These are phyloP conservation scores for Achaetomium macrosporum DNA, from an alignment of 2,329 filamentous ascomycete species.

Conservation along the genomic window DNA sequence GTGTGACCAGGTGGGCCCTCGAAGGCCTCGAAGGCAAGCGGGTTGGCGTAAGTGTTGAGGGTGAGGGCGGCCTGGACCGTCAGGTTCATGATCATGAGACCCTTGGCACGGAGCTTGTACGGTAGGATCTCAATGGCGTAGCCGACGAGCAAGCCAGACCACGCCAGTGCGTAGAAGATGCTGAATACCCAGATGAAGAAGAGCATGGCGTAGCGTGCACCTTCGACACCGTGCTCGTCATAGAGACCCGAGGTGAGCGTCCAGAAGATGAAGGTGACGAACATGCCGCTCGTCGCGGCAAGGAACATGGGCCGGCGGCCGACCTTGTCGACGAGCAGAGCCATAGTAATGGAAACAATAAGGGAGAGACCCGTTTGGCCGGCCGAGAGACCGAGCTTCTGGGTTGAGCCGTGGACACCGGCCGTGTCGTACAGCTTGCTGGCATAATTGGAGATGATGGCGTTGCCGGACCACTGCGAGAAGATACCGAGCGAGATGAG, in stretches of 20 bases:
- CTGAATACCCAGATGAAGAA: conserved; percentile 56
- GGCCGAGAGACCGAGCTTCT: conserved; percentile 50
- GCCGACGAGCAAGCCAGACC: conserved; percentile 51
- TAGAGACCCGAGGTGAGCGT: conserved; percentile 48
- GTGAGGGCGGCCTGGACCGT: conserved; percentile 50
- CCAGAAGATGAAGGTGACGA: conserved; percentile 43
- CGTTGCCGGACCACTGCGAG: conserved; percentile 64
- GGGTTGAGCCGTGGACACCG: conserved; percentile 52
- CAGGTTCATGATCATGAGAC: conserved; percentile 60
- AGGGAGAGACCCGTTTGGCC: conserved; percentile 56
- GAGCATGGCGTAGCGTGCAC: conserved; percentile 49
- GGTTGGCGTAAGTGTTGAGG: conserved; percentile 51
- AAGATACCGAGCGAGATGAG: conserved; percentile 59
- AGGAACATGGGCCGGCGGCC: conserved; percentile 52
- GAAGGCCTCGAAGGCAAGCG: conserved; percentile 46
- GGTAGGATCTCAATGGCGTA: conserved; percentile 56
- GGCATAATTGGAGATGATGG: conserved; percentile 62
- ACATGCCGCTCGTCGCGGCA: conserved; percentile 42
- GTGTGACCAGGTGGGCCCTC: conserved; percentile 28
- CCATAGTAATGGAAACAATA: conserved; percentile 49
- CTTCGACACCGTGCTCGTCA: conserved; percentile 40
- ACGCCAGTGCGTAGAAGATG: conserved; percentile 55
- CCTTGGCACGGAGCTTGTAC: conserved; percentile 52
- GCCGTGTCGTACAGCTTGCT: conserved; percentile 56
- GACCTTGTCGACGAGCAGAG: conserved; percentile 43